Evolutionary conservation across 1,139 yeast species (phyloP).

Genomic region (Tardiomyces digboiensis): DNA sequence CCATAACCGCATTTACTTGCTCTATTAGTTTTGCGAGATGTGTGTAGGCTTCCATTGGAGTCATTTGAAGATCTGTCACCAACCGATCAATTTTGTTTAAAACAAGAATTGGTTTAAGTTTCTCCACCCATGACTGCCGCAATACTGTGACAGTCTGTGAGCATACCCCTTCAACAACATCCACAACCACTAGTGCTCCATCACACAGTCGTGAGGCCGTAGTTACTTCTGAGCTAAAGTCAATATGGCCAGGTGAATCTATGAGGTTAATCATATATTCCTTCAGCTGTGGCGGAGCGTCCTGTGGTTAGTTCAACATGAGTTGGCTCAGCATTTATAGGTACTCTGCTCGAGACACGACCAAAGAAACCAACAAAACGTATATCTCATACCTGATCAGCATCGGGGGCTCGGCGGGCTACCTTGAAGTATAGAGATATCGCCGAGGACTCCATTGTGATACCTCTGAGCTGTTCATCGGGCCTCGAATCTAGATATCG

Average conservation of each 20-base stretch:
- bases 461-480: conserved; percentile 94
- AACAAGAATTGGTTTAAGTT: conserved; percentile 82
- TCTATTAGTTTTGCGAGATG: conserved; percentile 76
- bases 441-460: conserved; percentile 95
- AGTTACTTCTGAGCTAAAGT: conserved; percentile 92
- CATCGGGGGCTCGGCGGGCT: conserved; percentile 3
- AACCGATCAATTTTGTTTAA: conserved; percentile 88
- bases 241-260: conserved; percentile 98
- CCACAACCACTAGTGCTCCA: conserved; percentile 92
- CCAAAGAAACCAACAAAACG: too few species aligned
- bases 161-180: conserved; percentile 97
- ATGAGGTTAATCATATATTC: conserved; percentile 87
- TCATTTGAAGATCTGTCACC: conserved; percentile 68
- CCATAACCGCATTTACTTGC: conserved; percentile 92
- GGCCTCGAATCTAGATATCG: conserved; percentile 89
- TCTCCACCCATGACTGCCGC: conserved; percentile 94
- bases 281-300: conserved; percentile 33
- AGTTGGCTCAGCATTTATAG: too few species aligned
- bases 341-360: too few species aligned
- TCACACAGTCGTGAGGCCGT: conserved; percentile 94
- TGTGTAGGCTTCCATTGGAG: conserved; percentile 78
- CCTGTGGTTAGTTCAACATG: too few species aligned
- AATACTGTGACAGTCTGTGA: conserved; percentile 93
- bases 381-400: too few species aligned
- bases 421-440: conserved; percentile 78